Base-by-base conservation (phyloP, 768 basidiomycete genomes). In the Xerocomus spinulosus region DNA sequence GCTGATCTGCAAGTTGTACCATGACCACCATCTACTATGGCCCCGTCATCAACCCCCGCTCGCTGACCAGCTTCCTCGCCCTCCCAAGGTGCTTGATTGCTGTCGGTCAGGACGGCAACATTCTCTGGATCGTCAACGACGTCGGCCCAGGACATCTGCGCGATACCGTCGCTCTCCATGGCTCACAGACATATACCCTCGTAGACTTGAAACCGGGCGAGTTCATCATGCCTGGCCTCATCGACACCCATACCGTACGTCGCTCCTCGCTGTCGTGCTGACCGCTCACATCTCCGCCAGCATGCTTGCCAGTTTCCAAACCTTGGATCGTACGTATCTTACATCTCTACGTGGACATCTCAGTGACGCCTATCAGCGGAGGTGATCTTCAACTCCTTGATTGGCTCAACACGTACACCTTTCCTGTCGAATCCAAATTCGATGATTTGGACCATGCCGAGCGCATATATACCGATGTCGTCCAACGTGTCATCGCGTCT, bases 181-280 rank as follows among this genome's bases (percentile, higher is more conserved):
- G 81, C n/a, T 59, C 70, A 17, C 37, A 62, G 2, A 4, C 10
- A 30, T 53, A 55, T 44, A 44, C 56, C 30, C 58, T 81, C 5
- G 60, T 77, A 9, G 47, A 48, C n/a, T 60, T 83, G 39, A 65
- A 64, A 10, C 64, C 73, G 3, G 80, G 80, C 14, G 73, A 83
- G 53, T 93, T 92, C 61, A 58, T 95, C 47, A 79, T 91, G 60
- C 93, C 93, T 6, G 93, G 93, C 4, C 81, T 95, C 63, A 72
- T 94, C 45, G 93, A 96, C 72, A 95, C 92, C 25, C 92, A 95
- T 68, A 89, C 86, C 28, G 92, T 92, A 61, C 62, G 85, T 64
- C 26, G 35, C 14, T 21, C 3, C 20, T 20, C 30, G 3, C 14
- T 21, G 9, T 20, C 4, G 32, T 3, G 18, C 42, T 38, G n/a